Conservation (phyloP, 768 basidiomycete species). For the Pleurotus eryngii region DNA sequence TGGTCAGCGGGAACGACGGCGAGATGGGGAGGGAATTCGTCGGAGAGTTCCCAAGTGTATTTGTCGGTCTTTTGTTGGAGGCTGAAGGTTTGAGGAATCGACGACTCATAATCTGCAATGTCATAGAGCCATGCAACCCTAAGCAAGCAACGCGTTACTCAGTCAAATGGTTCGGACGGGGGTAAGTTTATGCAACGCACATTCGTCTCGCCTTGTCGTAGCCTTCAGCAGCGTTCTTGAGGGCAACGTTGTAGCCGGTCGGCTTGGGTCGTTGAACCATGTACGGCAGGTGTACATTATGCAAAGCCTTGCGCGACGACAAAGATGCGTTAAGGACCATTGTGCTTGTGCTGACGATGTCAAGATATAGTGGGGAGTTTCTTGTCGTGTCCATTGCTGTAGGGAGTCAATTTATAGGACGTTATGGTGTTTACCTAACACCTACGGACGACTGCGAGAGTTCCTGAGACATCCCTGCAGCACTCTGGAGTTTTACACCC, state of each 20-base stretch:
- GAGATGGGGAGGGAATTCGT: slow-evolving; percentile 19
- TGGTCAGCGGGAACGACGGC: slow-evolving; percentile 12
- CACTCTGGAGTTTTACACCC: too few species aligned
- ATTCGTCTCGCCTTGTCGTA: slow-evolving; percentile 4
- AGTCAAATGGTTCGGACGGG: too few species aligned
- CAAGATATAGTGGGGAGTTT: too few species aligned
- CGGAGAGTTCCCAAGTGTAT: slow-evolving; percentile 15
- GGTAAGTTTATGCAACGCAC: neutral
- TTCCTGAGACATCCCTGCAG: too few species aligned
- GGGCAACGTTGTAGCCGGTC: neutral
- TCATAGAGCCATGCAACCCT: slow-evolving; percentile 3
- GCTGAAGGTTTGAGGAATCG: slow-evolving; percentile 7
- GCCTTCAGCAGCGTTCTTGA: neutral
- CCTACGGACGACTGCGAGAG: too few species aligned
- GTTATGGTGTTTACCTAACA: too few species aligned
- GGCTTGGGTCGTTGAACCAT: neutral
- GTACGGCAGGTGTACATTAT: neutral
- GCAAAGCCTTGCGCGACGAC: neutral
- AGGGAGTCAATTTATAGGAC: too few species aligned
- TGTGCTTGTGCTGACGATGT: too few species aligned
- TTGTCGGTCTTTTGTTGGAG: slow-evolving; percentile 5
- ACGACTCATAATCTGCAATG: slow-evolving; percentile 8
- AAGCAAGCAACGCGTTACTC: too few species aligned
- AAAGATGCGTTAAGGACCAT: too few species aligned
- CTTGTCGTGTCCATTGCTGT: too few species aligned